Percentiles rank a stretch among this genome's conserved stretches.
phyloP scores from a whole-genome alignment of 2,329 filamentous ascomycete species.

The Daldinia eschscholtzii region DNA sequence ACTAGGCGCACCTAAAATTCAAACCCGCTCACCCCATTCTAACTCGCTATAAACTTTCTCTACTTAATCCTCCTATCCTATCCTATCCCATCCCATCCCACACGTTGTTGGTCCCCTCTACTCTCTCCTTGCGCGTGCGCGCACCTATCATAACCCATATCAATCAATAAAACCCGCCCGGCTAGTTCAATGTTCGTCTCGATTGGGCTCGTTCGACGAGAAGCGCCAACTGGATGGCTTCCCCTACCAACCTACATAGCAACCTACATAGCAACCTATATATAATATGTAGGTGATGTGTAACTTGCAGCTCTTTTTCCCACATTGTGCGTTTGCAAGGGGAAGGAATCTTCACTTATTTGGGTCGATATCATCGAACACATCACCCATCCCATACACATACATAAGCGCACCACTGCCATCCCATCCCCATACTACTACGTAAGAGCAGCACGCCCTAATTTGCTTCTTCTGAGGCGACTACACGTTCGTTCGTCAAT shows the following conservation, averaged over 20 bases:
- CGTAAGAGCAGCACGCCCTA: conserved; percentile 11
- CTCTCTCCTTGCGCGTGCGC: not conserved
- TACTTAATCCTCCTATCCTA: not conserved
- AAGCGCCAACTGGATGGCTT: conserved; percentile 12
- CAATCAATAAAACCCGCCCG: conserved; percentile 9
- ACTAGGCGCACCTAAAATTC: conserved; percentile 38
- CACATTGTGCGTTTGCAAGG: conserved; percentile 17
- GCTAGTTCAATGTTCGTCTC: not conserved
- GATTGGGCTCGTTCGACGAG: conserved; percentile 6
- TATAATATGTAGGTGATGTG: conserved; percentile 15
- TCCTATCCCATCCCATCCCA: conserved; percentile 3
- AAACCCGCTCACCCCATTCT: conserved; percentile 24
- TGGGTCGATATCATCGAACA: conserved; percentile 6
- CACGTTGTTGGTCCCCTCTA: not conserved
- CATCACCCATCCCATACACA: not conserved
- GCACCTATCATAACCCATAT: conserved; percentile 9
- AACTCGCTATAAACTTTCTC: conserved; percentile 31
- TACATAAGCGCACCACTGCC: not conserved
- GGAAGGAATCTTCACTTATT: conserved; percentile 12
- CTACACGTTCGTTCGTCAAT: conserved; percentile 11
- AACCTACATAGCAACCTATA: not conserved
- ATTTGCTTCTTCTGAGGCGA: conserved; percentile 31
- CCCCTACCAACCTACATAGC: not conserved
- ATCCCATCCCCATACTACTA: not conserved
- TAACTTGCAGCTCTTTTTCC: conserved; percentile 10